These are phyloP conservation scores for Pseudogymnoascus sp. DNA, from an alignment of 2,329 filamentous ascomycete species.

Conservation along the genomic window DNA sequence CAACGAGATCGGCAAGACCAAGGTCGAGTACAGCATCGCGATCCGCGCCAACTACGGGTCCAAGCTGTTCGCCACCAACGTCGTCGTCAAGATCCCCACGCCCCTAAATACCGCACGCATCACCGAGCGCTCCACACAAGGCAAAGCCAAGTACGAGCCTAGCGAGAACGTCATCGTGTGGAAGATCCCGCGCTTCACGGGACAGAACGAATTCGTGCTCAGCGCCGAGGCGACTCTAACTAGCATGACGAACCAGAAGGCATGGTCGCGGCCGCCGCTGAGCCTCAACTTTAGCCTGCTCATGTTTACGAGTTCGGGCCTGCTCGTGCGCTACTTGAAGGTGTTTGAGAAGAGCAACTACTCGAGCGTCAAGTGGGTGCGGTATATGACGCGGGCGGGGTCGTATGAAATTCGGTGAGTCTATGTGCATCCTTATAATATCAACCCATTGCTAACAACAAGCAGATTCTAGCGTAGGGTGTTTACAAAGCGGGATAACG, in stretches of 20 bases:
- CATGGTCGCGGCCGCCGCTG: constrained; percentile 88
- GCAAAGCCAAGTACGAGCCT: constrained; percentile 97
- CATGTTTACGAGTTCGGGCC: constrained; percentile 95
- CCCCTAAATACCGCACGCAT: constrained; percentile 94
- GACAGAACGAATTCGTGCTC: constrained; percentile 93
- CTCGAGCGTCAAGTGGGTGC: constrained; percentile 96
- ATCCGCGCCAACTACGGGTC: constrained; percentile 94
- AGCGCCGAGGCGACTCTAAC: constrained; percentile 89
- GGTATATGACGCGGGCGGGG: constrained; percentile 96
- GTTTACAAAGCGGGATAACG: constrained; percentile 2
- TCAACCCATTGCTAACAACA: neutral
- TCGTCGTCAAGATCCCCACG: constrained; percentile 87
- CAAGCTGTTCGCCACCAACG: constrained; percentile 96
- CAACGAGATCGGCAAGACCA: constrained; percentile 91
- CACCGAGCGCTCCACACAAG: constrained; percentile 85
- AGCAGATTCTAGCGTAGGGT: neutral
- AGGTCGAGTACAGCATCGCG: constrained; percentile 97
- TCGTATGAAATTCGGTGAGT: constrained; percentile 88
- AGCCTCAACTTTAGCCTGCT: constrained; percentile 87
- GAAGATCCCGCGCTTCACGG: constrained; percentile 98
- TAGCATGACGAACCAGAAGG: constrained; percentile 96
- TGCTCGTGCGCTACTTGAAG: constrained; percentile 90
- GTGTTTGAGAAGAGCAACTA: constrained; percentile 99
- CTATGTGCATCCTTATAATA: neutral
- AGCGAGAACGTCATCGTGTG: constrained; percentile 97